Percentiles rank a stretch among this genome's conserved stretches.
These are phyloP conservation scores for Alternaria consortialis DNA, from an alignment of 2,329 filamentous ascomycete species.

Conservation along the genomic window DNA sequence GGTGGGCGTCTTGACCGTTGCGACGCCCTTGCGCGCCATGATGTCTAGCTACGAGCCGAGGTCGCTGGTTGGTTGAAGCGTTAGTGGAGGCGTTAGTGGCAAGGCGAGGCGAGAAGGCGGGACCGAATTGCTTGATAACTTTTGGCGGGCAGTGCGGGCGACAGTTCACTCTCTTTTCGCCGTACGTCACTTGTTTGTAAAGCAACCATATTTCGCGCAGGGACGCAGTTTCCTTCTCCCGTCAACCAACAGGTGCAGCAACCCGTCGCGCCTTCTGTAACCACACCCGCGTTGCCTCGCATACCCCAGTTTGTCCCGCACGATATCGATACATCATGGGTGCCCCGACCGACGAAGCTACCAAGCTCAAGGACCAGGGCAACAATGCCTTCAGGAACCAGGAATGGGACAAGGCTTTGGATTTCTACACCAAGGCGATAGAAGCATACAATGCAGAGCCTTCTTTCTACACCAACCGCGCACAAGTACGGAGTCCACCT, in stretches of 20 bases:
- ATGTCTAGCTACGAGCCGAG: constrained; percentile 18
- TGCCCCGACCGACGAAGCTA: constrained; percentile 70
- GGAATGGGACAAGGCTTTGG: constrained; percentile 83
- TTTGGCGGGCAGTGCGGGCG: constrained; percentile 26
- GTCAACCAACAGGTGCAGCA: constrained; percentile 15
- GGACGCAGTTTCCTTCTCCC: constrained; percentile 12
- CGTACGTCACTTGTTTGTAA: constrained; percentile 17
- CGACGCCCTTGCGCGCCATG: constrained; percentile 37
- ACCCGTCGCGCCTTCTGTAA: constrained; percentile 30
- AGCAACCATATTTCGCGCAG: constrained; percentile 4
- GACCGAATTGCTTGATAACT: constrained; percentile 34
- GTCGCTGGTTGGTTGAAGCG: constrained; percentile 31
- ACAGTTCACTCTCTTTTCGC: constrained; percentile 18
- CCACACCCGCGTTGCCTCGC: constrained; percentile 20
- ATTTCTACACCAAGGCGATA: constrained; percentile 88
- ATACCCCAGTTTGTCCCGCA: constrained; percentile 23
- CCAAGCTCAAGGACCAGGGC: constrained; percentile 88
- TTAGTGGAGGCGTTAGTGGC: constrained; percentile 28
- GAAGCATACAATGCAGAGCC: constrained; percentile 82
- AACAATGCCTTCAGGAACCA: constrained; percentile 91
- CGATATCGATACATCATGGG: constrained; percentile 40
- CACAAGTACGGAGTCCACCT: constrained; percentile 72
- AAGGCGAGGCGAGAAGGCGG: constrained; percentile 38
- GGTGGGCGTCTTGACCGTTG: constrained; percentile 33
- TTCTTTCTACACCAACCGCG: constrained; percentile 92